Base-by-base conservation (phyloP, 2,329 filamentous ascomycete genomes). In the Ilyonectria sp. region DNA sequence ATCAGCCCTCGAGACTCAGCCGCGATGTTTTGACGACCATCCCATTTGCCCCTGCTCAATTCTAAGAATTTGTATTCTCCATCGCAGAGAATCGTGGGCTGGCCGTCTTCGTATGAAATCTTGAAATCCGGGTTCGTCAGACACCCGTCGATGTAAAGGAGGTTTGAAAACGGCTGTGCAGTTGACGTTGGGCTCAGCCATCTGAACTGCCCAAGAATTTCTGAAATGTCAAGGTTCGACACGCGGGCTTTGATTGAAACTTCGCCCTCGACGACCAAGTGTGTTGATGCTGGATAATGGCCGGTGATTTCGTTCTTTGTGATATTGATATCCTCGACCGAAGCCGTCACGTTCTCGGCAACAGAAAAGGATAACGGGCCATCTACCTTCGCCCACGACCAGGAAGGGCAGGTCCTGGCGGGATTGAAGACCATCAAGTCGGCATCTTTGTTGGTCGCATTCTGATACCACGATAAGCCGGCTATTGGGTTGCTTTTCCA, bases 361-460 rank as follows among this genome's bases (percentile, higher is more conserved):
- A 62, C 21, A 1, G 60, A 62, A 44, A 62, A 62, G 11, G n/a
- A 35, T 9, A 62, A n/a, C 2, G 60, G 60, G 5, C 60, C 60
- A 37, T 62, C 60, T 13, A 62, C 60, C 60, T 55, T 62, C 2
- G 50, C 60, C 60, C 60, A 62, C 13, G 50, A 55, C 60, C 60
- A 62, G 2, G 60, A 62, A 4, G 60, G 60, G 33, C 60, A 62
- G 11, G 33, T 43, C 37, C 60, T 43, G 11, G 37, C 49, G 23
- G 9, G 4, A 26, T 37, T 62, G 26, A 55, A 35, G 37, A 40
- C 21, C n/a, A 55, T 49, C n/a, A 10, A 5, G 6, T 55, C 50
- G 21, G 23, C 7, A 3, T 26, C 21, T 37, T 43, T 47, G 17
- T 54, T 55, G 3, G 26, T 55, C 10, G 52, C 37, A 47, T 62